phyloP scores from a whole-genome alignment of 257 asterid species.

The Ajuga chamaepitys region DNA sequence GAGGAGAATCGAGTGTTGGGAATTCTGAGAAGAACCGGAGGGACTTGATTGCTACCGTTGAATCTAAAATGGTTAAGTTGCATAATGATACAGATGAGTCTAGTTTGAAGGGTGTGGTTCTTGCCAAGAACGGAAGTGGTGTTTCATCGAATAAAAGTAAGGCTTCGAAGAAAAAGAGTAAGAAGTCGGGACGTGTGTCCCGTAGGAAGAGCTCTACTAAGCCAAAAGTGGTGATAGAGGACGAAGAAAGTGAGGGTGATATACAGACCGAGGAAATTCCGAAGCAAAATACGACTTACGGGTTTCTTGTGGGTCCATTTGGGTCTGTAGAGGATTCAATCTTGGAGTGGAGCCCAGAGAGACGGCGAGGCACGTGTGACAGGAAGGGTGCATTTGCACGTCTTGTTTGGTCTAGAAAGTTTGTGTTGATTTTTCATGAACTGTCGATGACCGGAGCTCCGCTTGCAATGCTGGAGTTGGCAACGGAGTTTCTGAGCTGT shows the following conservation, averaged over 20 bases:
- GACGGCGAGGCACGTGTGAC: constrained; percentile 86
- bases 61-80: constrained; percentile 28
- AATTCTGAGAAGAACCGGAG: constrained; percentile 33
- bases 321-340: constrained; percentile 75
- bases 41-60: constrained; percentile 41
- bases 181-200: constrained; percentile 40
- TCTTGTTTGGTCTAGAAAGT: constrained; percentile 95
- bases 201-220: constrained; percentile 45
- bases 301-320: constrained; percentile 86
- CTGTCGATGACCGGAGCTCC: constrained; percentile 98
- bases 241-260: constrained; percentile 37
- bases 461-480: constrained; percentile 96
- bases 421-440: constrained; percentile 90
- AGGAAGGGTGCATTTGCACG: constrained; percentile 94
- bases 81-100: constrained; percentile 19
- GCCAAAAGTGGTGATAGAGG: constrained; percentile 32
- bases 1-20: constrained; percentile 37
- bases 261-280: constrained; percentile 69
- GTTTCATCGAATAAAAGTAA: constrained; percentile 18
- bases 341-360: constrained; percentile 89
- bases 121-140: constrained; percentile 33
- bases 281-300: constrained; percentile 60
- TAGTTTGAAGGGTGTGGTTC: constrained; percentile 28
- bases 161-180: constrained; percentile 46
- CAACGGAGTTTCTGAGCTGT: constrained; percentile 92